Evolutionary conservation across 225 moss, liverwort and hornwort genomes (phyloP).

Genomic region (Thuidium tamariscinum): DNA sequence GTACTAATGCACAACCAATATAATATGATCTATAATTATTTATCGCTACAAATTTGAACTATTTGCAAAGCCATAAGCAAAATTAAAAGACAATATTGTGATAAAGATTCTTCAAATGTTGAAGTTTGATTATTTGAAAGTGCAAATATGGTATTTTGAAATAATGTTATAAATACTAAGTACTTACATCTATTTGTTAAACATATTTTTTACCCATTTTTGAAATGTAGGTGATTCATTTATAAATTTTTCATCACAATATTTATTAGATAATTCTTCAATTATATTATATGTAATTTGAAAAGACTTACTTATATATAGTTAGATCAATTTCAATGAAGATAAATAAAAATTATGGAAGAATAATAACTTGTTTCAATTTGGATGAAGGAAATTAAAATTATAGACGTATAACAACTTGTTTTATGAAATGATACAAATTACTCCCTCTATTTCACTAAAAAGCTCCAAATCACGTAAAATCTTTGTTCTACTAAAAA

Average conservation of each 20-base stretch:
- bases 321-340: background rate
- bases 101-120: background rate
- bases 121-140: background rate
- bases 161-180: too few relatives aligned
- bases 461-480: too few relatives aligned
- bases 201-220: too few relatives aligned
- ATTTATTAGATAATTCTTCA: background rate
- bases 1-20: background rate
- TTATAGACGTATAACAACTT: rapidly evolving
- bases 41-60: background rate
- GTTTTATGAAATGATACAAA: background rate
- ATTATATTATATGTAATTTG: background rate
- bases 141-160: background rate
- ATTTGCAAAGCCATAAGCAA: background rate
- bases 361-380: rapidly evolving
- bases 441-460: too few relatives aligned
- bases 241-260: too few relatives aligned
- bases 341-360: background rate
- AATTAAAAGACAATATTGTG: background rate
- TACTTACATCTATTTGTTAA: background rate
- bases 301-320: background rate
- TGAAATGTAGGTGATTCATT: background rate
- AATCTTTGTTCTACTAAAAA: too few relatives aligned
- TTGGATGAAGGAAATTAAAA: background rate
- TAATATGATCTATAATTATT: background rate